Evolutionary conservation across 176 grass and related monocot genomes (phyloP).

Genomic region (Pharus latifolius): DNA sequence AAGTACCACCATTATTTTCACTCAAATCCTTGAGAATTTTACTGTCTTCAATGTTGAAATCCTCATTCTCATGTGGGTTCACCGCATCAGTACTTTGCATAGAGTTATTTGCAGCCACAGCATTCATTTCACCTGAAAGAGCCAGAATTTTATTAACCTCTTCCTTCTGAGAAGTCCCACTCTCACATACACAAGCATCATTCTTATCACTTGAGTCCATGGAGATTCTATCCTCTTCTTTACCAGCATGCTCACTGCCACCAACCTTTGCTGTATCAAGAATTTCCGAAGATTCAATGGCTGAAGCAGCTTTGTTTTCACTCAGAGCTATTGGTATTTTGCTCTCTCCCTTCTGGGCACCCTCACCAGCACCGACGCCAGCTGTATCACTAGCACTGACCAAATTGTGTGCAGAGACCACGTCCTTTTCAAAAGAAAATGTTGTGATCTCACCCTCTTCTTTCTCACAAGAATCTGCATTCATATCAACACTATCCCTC

Average conservation of each 20-base stretch:
- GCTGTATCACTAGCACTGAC: conserved; percentile 20
- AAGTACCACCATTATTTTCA: conserved; percentile 1
- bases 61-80: not conserved
- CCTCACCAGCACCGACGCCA: conserved; percentile 18
- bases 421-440: conserved; percentile 42
- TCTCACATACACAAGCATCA: not conserved
- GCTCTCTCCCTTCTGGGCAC: conserved; percentile 20
- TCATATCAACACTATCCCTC: conserved; percentile 26
- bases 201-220: conserved; percentile 5
- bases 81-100: not conserved
- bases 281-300: not conserved
- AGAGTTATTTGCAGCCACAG: not conserved
- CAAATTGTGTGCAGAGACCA: conserved; percentile 17
- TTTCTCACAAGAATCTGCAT: conserved; percentile 26
- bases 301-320: conserved; percentile 15
- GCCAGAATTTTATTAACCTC: conserved; percentile 5
- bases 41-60: not conserved
- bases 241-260: conserved; percentile 3
- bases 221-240: not conserved
- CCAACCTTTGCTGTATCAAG: not conserved
- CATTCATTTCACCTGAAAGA: conserved; percentile 19
- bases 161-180: conserved; percentile 3
- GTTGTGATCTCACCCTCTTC: conserved; percentile 49
- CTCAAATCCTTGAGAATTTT: not conserved
- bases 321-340: not conserved